Evolutionary conservation across 345 rosid species (phyloP).

Genomic region (Odontarrhena argentea): DNA sequence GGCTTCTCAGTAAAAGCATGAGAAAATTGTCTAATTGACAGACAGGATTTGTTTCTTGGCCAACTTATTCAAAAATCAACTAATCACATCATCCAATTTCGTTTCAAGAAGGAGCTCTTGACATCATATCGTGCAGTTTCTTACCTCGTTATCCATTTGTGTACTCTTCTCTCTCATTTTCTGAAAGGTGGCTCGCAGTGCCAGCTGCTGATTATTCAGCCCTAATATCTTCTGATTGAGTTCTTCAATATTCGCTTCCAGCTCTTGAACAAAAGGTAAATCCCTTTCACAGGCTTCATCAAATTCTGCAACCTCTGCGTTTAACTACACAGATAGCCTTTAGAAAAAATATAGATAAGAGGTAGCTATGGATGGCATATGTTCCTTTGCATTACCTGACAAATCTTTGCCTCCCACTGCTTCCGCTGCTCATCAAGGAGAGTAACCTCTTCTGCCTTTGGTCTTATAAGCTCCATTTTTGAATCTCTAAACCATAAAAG

Average conservation of each 20-base stretch:
- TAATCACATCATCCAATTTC: conserved; percentile 10
- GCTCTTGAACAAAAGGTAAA: conserved; percentile 69
- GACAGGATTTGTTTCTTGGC: conserved; percentile 8
- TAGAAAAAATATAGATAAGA: conserved; percentile 28
- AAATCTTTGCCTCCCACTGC: conserved; percentile 64
- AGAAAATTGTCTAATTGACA: background rate
- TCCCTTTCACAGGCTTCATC: conserved; percentile 71
- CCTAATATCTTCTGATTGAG: conserved; percentile 60
- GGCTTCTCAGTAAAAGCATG: background rate
- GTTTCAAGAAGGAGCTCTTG: background rate
- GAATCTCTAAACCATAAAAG: conserved; percentile 49
- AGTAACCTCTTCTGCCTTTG: conserved; percentile 59
- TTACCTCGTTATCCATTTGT: conserved; percentile 69
- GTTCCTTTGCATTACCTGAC: conserved; percentile 54
- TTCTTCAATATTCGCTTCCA: conserved; percentile 62
- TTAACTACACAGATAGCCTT: conserved; percentile 54
- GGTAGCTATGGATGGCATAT: conserved; percentile 5
- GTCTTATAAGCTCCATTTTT: conserved; percentile 64
- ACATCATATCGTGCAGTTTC: background rate
- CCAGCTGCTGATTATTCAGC: conserved; percentile 76
- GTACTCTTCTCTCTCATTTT: conserved; percentile 64
- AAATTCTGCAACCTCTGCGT: conserved; percentile 67
- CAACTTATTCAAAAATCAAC: conserved; percentile 9
- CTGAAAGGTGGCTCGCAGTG: conserved; percentile 56
- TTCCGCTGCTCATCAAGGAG: conserved; percentile 66